Percentiles rank a stretch among this genome's conserved stretches.
phyloP scores from a whole-genome alignment of 2,329 filamentous ascomycete genomes.

The Plectosphaerella cucumerina region DNA sequence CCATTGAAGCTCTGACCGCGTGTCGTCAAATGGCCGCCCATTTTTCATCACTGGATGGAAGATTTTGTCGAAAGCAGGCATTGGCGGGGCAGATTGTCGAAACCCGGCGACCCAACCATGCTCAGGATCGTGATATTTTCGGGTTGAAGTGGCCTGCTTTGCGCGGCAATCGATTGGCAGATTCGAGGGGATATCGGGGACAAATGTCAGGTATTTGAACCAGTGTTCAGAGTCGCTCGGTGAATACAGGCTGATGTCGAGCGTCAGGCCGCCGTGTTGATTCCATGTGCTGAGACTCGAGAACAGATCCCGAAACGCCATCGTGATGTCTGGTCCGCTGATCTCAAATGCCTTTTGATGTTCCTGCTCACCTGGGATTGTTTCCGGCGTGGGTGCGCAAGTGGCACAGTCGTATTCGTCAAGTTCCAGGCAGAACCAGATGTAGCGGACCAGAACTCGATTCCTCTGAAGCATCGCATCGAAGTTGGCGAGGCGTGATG shows the following conservation, averaged over 20 bases:
- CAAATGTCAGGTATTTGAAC: constrained; percentile 23
- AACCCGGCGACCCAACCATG: constrained; percentile 18
- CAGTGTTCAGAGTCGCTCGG: constrained; percentile 24
- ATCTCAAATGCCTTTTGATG: too few relatives aligned
- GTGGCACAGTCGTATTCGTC: constrained; percentile 20
- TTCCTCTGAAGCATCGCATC: constrained; percentile 21
- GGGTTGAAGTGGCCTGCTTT: not conserved
- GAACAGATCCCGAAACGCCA: constrained; percentile 16
- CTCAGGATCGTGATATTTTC: constrained; percentile 5
- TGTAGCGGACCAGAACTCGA: constrained; percentile 19
- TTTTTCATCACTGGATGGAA: constrained; percentile 15
- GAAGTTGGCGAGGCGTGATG: constrained; percentile 21
- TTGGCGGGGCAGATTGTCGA: constrained; percentile 11
- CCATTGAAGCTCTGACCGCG: constrained; percentile 16
- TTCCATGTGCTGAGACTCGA: constrained; percentile 22
- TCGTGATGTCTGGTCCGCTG: too few relatives aligned
- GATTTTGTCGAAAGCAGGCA: constrained; percentile 12
- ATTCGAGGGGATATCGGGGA: constrained; percentile 15
- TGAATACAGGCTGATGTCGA: constrained; percentile 26
- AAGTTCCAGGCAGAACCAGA: constrained; percentile 25
- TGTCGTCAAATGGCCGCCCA: constrained; percentile 16
- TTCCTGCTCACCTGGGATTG: too few relatives aligned
- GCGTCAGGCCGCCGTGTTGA: constrained; percentile 16
- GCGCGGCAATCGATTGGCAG: not conserved
- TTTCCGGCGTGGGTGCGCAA: constrained; percentile 13